A percentile compares a stretch with the other conserved stretches of the same genome.
These are phyloP conservation scores for Dendrobium huoshanense DNA, from an alignment of 106 monocot genomes.

Conservation along the genomic window DNA sequence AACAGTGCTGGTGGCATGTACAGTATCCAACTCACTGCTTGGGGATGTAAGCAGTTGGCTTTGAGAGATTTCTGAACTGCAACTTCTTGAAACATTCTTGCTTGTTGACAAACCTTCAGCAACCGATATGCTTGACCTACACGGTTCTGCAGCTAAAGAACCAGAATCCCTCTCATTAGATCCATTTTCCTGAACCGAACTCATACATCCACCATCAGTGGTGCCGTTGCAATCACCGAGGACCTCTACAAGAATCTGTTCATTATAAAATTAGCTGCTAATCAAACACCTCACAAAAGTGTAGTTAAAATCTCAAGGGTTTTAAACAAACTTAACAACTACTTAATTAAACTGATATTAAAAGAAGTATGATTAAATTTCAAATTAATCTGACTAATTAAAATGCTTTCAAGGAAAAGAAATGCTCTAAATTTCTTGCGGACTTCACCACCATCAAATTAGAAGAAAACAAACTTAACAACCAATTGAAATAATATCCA, in stretches of 20 bases:
- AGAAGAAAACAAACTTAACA: neutral
- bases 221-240: conserved; percentile 44
- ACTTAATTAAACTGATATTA: neutral
- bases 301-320: neutral
- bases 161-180: conserved; percentile 48
- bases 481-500: neutral
- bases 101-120: conserved; percentile 56
- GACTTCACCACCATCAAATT: neutral
- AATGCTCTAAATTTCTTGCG: neutral
- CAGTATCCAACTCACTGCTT: conserved; percentile 56
- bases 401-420: neutral
- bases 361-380: neutral
- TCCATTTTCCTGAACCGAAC: conserved; percentile 78
- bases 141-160: conserved; percentile 45
- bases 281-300: neutral
- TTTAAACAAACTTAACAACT: neutral
- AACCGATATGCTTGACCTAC: conserved; percentile 38
- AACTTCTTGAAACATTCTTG: conserved; percentile 63
- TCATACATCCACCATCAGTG: conserved; percentile 36
- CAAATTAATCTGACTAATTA: neutral
- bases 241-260: conserved; percentile 91
- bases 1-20: conserved; percentile 37
- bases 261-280: conserved; percentile 2
- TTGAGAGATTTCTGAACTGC: conserved; percentile 61
- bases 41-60: conserved; percentile 49